Percentiles rank a stretch among this genome's conserved stretches.
Evolutionary conservation across 2,329 filamentous ascomycete species (phyloP).

Genomic region (Fusarium gaditjirri): DNA sequence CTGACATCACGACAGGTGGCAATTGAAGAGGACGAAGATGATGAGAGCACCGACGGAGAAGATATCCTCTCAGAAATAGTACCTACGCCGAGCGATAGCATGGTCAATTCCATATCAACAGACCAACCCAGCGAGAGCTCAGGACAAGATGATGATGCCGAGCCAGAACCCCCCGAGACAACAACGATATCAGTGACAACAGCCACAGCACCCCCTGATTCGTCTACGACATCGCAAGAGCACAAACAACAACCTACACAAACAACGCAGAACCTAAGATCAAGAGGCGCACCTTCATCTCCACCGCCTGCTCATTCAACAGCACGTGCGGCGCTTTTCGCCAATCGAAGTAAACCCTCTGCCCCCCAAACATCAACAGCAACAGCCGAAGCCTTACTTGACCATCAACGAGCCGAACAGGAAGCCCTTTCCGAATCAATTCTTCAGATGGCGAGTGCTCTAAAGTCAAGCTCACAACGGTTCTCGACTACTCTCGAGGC

Average conservation of each 20-base stretch:
- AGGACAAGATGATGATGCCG: conserved; percentile 42
- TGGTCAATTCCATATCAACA: conserved; percentile 52
- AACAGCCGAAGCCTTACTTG: conserved; percentile 76
- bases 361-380: conserved; percentile 56
- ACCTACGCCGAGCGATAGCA: conserved; percentile 64
- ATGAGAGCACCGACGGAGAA: conserved; percentile 62
- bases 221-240: conserved; percentile 18
- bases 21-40: conserved; percentile 51
- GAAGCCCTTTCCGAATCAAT: conserved; percentile 84
- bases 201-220: conserved; percentile 20
- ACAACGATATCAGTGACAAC: conserved; percentile 15
- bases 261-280: conserved; percentile 50
- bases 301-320: conserved; percentile 47
- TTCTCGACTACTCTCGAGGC: conserved; percentile 78
- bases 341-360: conserved; percentile 51
- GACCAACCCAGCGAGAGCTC: conserved; percentile 36
- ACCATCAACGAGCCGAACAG: conserved; percentile 83
- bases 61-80: conserved; percentile 67
- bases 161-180: conserved; percentile 61
- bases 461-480: conserved; percentile 78
- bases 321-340: conserved; percentile 58
- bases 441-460: conserved; percentile 79
- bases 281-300: conserved; percentile 44
- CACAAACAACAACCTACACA: conserved; percentile 43
- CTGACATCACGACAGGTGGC: conserved; percentile 47